A percentile compares a stretch with the other conserved stretches of the same genome.
Evolutionary conservation across 148 eudicot species (phyloP).

Genomic region (Rhododendron griersonianum): DNA sequence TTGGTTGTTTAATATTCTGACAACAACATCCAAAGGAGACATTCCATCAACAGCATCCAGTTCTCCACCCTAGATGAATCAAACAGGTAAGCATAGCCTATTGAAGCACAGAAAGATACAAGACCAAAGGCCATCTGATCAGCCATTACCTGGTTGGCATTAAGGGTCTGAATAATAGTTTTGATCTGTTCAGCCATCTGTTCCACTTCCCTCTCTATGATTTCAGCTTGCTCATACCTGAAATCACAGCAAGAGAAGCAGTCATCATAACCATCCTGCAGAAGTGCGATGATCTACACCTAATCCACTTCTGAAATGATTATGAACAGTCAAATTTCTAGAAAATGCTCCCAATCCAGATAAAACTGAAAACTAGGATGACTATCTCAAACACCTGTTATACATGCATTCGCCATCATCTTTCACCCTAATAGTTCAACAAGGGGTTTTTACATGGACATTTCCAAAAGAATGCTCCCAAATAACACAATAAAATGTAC

Average conservation of each 20-base stretch:
- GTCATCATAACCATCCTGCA: neutral
- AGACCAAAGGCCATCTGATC: slow-evolving; percentile 1
- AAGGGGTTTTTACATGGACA: neutral
- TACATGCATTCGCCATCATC: neutral
- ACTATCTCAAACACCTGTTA: neutral
- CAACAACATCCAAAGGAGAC: slow-evolving; percentile 85
- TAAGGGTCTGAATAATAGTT: slow-evolving; percentile 70
- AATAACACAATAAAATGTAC: too few relatives aligned
- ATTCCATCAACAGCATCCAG: slow-evolving; percentile 79
- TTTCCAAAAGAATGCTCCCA: neutral
- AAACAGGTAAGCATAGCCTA: slow-evolving; percentile 1
- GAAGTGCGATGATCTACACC: neutral
- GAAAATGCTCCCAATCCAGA: neutral
- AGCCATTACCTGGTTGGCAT: slow-evolving; percentile 66
- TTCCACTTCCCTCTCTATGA: slow-evolving; percentile 77
- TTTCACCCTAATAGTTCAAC: neutral
- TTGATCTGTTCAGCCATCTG: slow-evolving; percentile 88
- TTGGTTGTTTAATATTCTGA: slow-evolving; percentile 86
- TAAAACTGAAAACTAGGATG: neutral
- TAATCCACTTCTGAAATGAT: neutral
- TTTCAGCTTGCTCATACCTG: slow-evolving; percentile 92
- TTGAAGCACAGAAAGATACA: neutral
- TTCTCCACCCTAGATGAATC: slow-evolving; percentile 66
- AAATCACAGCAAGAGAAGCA: slow-evolving; percentile 14
- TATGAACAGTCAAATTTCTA: neutral